Base-by-base conservation (phyloP, 257 asterid genomes). In the Hygrophila difformis region DNA sequence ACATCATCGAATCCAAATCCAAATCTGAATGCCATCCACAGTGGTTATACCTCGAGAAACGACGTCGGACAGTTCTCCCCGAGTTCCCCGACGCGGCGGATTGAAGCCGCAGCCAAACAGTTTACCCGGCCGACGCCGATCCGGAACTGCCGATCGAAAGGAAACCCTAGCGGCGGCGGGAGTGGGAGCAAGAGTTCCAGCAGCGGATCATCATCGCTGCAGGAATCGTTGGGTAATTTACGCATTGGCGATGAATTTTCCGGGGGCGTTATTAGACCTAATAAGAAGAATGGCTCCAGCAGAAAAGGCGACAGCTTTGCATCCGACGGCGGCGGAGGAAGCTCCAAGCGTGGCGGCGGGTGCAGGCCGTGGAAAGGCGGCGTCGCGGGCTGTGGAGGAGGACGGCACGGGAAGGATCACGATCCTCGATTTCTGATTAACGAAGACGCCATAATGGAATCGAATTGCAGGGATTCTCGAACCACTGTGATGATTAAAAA, bases 401-500 rank as follows among this genome's bases (percentile, higher is more conserved):
- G 49, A 26, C 44, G 62, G 41, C 68, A 41, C 8, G 71, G 62
- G 3, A 77, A 63, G 33, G 94, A 73, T 9, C 70, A 62, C 38
- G 96, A 91, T 55, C 87, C 95, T 8, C 82, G 95, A 6, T 91
- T 80, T 47, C 46, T 80, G 59, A 91, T 91, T 1, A 72, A 80
- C 3, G 85, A 78, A 58, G 93, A 73, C 28, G 74, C 77, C 12
- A 67, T 69, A 3, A 51, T 59, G 65, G 94, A 78, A 61, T 66
- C 94, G 0, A 67, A 70, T 57, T 64, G 69, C 65, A 66, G 64
- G 47, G 98, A 91, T 68, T 24, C 67, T 0, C 75, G 99, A 76
- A 91, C 99, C 22, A 86, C 99, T 45, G 81, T 91, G 54, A 91
- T 91, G 99, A 86, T 91, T 2, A 91, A 86, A 23, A 91, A 91